phyloP scores from a whole-genome alignment of 805 yeast species.

The Maudiozyma saulgeensis region DNA sequence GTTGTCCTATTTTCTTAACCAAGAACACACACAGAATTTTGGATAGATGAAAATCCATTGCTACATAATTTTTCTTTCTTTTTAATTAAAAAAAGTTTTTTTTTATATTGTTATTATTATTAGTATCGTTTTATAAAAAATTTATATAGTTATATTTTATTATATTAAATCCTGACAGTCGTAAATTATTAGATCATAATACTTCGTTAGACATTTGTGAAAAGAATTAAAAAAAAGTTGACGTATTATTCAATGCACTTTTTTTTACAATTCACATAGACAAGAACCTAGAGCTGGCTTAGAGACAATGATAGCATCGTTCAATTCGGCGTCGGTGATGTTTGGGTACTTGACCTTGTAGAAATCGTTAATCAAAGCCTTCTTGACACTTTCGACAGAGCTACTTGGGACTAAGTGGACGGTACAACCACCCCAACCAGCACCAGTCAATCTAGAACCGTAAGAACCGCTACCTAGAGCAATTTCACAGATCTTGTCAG shows the following conservation, averaged over 20 bases:
- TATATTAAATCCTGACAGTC: not conserved
- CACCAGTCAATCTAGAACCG: constrained; percentile 70
- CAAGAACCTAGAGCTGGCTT: constrained; percentile 48
- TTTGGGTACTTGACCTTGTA: constrained; percentile 41
- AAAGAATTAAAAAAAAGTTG: not conserved
- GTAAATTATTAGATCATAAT: not conserved
- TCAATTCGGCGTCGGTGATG: constrained; percentile 36
- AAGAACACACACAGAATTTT: too few species aligned
- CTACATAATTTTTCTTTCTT: not conserved
- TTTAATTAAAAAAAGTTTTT: not conserved
- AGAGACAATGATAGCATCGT: constrained; percentile 44
- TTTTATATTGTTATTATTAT: not conserved
- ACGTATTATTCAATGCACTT: not conserved
- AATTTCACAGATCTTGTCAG: constrained; percentile 43
- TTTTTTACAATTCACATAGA: constrained; percentile 16
- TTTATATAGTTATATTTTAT: not conserved
- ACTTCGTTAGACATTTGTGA: not conserved
- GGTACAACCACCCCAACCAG: constrained; percentile 71
- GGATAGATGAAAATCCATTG: too few species aligned
- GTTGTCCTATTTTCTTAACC: too few species aligned
- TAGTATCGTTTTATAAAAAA: not conserved
- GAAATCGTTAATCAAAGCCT: constrained; percentile 42
- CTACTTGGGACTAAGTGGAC: constrained; percentile 44
- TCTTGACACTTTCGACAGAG: constrained; percentile 29
- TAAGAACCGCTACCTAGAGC: constrained; percentile 47